Conservation (phyloP, 1,284 basidiomycete species). For the Sanguinoderma infundibulare region DNA sequence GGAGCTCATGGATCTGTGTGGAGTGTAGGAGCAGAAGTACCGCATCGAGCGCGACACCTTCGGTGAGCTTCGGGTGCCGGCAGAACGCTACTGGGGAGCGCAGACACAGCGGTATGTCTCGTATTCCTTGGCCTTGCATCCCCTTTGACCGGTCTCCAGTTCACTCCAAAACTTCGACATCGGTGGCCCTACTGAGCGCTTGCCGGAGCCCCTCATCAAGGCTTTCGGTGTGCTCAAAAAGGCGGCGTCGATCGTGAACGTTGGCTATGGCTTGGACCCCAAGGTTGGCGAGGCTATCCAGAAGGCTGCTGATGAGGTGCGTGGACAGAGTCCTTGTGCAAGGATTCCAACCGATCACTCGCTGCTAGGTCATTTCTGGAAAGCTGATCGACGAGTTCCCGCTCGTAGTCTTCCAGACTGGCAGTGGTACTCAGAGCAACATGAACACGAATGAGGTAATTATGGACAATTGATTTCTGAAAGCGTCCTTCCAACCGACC, state of each 20-base stretch:
- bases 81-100: conserved; percentile 97
- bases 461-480: background rate
- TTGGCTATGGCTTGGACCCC: conserved; percentile 88
- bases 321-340: conserved; percentile 25
- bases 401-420: conserved; percentile 98
- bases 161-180: conserved; percentile 99
- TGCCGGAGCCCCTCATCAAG: conserved; percentile 94
- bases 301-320: conserved; percentile 91
- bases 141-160: conserved; percentile 41
- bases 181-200: conserved; percentile 90
- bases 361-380: conserved; percentile 86
- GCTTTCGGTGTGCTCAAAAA: conserved; percentile 99
- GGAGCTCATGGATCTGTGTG: background rate
- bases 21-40: conserved; percentile 51
- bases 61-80: conserved; percentile 91
- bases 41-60: conserved; percentile 87
- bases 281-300: conserved; percentile 92
- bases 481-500: background rate
- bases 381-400: conserved; percentile 97
- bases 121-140: conserved; percentile 5
- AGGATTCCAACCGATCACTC: background rate
- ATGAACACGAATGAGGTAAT: conserved; percentile 98
- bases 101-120: conserved; percentile 88
- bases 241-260: conserved; percentile 93
- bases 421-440: conserved; percentile 98